Evolutionary conservation across 345 rosid genomes (phyloP).

Genomic region (Corchorus olitorius): DNA sequence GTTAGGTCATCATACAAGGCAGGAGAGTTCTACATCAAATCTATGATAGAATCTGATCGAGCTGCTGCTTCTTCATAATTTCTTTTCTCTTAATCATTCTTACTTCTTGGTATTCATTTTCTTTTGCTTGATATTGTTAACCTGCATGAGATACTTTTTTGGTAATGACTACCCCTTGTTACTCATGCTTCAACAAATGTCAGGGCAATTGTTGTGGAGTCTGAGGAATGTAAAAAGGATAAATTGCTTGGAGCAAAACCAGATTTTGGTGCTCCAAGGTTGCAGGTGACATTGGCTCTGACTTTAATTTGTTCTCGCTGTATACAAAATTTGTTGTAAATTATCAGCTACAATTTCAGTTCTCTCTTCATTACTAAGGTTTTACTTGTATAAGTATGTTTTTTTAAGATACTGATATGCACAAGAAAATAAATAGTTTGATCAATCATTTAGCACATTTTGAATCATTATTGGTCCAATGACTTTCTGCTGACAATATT

Average conservation of each 20-base stretch:
- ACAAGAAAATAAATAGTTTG: not conserved
- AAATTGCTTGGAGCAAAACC: not conserved
- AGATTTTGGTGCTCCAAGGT: not conserved
- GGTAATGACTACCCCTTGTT: not conserved
- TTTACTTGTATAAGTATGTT: slow-evolving; percentile 4
- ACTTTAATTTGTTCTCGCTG: slow-evolving; percentile 21
- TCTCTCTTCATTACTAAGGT: not conserved
- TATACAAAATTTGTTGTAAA: slow-evolving; percentile 26
- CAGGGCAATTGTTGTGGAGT: not conserved
- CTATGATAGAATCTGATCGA: slow-evolving; percentile 93
- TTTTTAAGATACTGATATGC: not conserved
- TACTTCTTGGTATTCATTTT: not conserved
- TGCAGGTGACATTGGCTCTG: slow-evolving; percentile 6
- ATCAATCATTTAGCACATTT: not conserved
- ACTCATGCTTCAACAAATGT: slow-evolving; percentile 7
- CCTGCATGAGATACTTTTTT: not conserved
- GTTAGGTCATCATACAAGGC: slow-evolving; percentile 99
- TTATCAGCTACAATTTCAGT: not conserved
- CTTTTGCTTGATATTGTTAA: not conserved
- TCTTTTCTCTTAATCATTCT: slow-evolving; percentile 22
- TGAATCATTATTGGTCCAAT: not conserved
- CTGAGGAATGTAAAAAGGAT: not conserved
- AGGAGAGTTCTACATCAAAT: slow-evolving; percentile 95
- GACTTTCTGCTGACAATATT: not conserved
- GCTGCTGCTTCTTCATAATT: slow-evolving; percentile 52